Base-by-base conservation (phyloP, 192 early-diverging fungal genomes). In the Rhizophagus clarus region DNA sequence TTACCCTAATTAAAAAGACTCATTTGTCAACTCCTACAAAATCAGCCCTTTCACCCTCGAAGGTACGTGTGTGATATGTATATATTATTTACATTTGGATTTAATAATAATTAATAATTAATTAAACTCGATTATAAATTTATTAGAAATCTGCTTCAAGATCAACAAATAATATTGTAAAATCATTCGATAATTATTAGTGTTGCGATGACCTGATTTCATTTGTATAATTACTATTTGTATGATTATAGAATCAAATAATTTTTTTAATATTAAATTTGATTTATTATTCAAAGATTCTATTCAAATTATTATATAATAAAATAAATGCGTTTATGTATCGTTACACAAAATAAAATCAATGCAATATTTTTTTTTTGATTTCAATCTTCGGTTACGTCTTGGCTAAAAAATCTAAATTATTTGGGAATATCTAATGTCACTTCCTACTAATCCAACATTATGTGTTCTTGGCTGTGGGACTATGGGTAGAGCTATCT, bases 401-500 rank as follows among this genome's bases (percentile, higher is more conserved):
- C 37, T 40, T 40, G 8, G n/a, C n/a, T n/a, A 40, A 40, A 40
- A 37, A 4, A 37, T 0, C 34, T 40, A 40, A 40, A 40, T 40
- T 40, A 0, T 40, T 40, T 40, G 6, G 3, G 37, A 40, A 40
- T 40, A 40, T 8, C 32, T 40, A 12, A 61, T 11, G 32, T 72
- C 81, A 77, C 64, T 80, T 62, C 76, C 82, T 29, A 76, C 69
- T 66, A 82, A 63, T 40, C 85, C 85, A 29, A 87, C 82, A 24
- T 67, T 86, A 56, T 83, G 85, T 61, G 75, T 89, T 34, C 73
- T 88, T 32, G 88, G 88, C 56, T 89, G 88, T 78, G 88, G 88
- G 28, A 89, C 86, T 61, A 89, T 89, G 88, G 88, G 88, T 22
- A 81, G 83, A 8, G 88, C 88, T 66, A 89, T 89, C 56, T 79